Percentiles rank a stretch among this genome's conserved stretches.
These are phyloP conservation scores for Kregervanrija delftensis DNA, from an alignment of 805 yeast genomes.

Conservation along the genomic window DNA sequence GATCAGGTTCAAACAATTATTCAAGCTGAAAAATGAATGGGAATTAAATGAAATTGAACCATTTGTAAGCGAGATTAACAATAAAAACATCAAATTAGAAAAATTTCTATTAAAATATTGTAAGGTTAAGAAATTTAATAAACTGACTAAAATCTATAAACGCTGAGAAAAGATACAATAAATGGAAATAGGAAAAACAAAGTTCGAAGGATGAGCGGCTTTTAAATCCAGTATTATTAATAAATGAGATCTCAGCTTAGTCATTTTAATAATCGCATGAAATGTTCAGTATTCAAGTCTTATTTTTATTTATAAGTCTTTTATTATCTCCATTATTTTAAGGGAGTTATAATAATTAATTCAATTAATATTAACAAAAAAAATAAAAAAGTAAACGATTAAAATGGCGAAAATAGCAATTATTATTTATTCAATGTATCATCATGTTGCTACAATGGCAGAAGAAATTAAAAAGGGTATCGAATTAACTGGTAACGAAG, in stretches of 20 bases:
- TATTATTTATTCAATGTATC: constrained; percentile 73
- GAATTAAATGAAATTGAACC: constrained; percentile 55
- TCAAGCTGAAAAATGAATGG: constrained; percentile 54
- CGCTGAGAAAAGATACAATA: too few relatives aligned
- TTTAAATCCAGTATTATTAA: too few relatives aligned
- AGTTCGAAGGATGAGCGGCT: neutral
- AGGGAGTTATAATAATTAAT: neutral
- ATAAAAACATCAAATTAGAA: constrained; percentile 46
- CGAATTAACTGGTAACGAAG: constrained; percentile 54
- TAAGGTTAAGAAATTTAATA: constrained; percentile 33
- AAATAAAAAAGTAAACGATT: neutral
- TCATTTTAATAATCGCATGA: too few relatives aligned
- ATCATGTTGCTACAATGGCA: constrained; percentile 67
- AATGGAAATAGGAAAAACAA: neutral
- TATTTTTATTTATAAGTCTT: too few relatives aligned
- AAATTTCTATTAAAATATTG: constrained; percentile 59
- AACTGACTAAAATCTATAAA: too few relatives aligned
- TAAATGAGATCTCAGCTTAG: too few relatives aligned
- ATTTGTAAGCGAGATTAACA: constrained; percentile 25
- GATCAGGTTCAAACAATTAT: constrained; percentile 44
- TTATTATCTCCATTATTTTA: too few relatives aligned
- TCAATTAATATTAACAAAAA: neutral
- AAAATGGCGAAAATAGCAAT: constrained; percentile 54
- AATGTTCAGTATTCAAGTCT: too few relatives aligned
- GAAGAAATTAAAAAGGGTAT: constrained; percentile 62